Evolutionary conservation across 352 stramenopile species (phyloP).

Genomic region (Globisporangium carolinianum): DNA sequence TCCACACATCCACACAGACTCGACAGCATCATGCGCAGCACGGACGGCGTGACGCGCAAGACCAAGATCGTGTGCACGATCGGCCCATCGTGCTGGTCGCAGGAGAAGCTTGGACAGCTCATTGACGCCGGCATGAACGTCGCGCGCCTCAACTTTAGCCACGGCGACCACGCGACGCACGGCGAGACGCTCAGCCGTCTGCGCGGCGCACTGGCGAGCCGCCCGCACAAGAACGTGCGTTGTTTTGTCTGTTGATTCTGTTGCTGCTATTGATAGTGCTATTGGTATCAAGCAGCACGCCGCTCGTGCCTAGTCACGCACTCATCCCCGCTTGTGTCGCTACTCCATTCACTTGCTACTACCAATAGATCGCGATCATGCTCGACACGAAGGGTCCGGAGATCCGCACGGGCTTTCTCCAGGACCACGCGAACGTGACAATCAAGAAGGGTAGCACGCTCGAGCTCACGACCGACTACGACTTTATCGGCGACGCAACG

Average conservation of each 20-base stretch:
- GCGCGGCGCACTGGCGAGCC: conserved; percentile 46
- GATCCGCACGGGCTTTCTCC: conserved; percentile 90
- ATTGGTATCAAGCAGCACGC: too few species aligned
- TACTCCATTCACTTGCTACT: not conserved
- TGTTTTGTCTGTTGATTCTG: not conserved
- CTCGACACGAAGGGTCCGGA: conserved; percentile 96
- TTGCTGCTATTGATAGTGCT: not conserved
- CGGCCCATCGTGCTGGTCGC: conserved; percentile 88
- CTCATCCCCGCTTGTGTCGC: not conserved
- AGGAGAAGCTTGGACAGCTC: conserved; percentile 88
- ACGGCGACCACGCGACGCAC: conserved; percentile 93
- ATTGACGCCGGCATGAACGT: conserved; percentile 94
- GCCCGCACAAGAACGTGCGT: conserved; percentile 62
- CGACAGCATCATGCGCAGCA: conserved; percentile 45
- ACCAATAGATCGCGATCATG: conserved; percentile 76
- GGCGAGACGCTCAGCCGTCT: conserved; percentile 61
- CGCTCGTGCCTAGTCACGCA: not conserved
- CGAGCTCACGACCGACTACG: conserved; percentile 56
- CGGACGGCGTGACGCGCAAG: conserved; percentile 54
- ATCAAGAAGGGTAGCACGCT: conserved; percentile 57
- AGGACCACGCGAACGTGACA: conserved; percentile 47
- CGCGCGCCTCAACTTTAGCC: conserved; percentile 98
- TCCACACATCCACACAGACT: conserved; percentile 19
- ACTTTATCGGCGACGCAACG: conserved; percentile 74
- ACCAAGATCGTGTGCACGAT: conserved; percentile 92